A percentile compares a stretch with the other conserved stretches of the same genome.
Evolutionary conservation across 805 yeast genomes (phyloP).

Genomic region (Schizosaccharomyces lindneri): DNA sequence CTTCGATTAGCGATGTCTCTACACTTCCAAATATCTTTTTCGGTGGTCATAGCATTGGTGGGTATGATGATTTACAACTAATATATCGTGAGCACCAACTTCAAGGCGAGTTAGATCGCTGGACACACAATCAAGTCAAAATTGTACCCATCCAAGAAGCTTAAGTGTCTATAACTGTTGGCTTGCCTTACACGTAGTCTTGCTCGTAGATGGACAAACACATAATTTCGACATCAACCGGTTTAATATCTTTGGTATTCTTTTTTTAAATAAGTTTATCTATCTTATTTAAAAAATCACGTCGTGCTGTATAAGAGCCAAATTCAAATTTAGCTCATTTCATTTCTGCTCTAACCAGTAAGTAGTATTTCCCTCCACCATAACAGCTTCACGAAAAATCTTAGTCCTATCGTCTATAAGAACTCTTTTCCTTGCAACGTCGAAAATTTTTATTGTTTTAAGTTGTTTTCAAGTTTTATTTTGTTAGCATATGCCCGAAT

Average conservation of each 20-base stretch:
- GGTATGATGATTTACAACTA: not conserved
- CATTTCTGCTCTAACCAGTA: no score
- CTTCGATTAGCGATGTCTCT: not conserved
- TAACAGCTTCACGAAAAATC: no score
- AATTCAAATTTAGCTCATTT: no score
- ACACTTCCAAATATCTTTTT: conserved; percentile 1
- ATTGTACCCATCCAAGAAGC: not conserved
- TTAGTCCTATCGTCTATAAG: no score
- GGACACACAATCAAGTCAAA: not conserved
- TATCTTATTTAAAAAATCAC: no score
- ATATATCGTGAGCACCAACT: not conserved
- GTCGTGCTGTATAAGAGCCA: no score
- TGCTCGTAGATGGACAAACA: not conserved
- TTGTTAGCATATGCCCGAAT: not conserved
- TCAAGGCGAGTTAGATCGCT: not conserved
- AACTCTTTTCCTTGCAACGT: not conserved
- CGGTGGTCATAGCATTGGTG: conserved; percentile 1
- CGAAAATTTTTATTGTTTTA: not conserved
- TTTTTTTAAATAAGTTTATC: no score
- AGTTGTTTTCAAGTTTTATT: not conserved
- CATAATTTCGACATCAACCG: no score
- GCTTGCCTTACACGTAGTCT: not conserved
- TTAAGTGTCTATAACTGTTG: not conserved
- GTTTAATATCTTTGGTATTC: no score
- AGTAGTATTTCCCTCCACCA: no score